These are phyloP conservation scores for Chiua virens DNA, from an alignment of 768 basidiomycete genomes.

Conservation along the genomic window DNA sequence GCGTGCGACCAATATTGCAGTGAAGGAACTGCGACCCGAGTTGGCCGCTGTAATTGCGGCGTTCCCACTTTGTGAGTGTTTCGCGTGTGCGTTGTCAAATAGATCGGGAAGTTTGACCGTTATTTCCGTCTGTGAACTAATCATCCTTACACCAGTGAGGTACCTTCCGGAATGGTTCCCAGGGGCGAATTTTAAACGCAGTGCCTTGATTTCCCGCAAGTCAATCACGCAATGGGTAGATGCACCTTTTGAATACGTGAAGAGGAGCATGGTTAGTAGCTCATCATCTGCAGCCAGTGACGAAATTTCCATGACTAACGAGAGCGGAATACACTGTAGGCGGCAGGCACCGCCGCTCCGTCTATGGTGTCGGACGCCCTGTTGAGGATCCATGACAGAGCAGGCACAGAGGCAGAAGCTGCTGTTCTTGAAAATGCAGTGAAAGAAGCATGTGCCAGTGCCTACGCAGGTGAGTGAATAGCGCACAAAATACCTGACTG, in stretches of 20 bases:
- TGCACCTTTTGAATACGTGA: conserved; percentile 24
- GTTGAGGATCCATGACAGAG: conserved; percentile 7
- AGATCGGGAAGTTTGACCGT: background rate
- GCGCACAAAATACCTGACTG: background rate
- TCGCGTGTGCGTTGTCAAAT: background rate
- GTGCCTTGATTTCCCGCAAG: conserved; percentile 11
- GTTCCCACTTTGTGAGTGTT: conserved; percentile 19
- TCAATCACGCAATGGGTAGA: conserved; percentile 14
- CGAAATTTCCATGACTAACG: background rate
- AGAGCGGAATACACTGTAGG: conserved; percentile 2
- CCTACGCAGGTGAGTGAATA: conserved; percentile 13
- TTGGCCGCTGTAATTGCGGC: conserved; percentile 12
- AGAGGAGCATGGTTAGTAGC: conserved; percentile 17
- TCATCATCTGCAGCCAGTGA: background rate
- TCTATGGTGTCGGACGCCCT: conserved; percentile 28
- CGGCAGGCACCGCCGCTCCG: conserved; percentile 15
- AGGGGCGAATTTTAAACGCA: conserved; percentile 18
- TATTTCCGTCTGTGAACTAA: background rate
- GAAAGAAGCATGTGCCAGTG: conserved; percentile 24
- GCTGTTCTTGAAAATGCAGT: conserved; percentile 18
- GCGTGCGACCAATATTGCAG: conserved; percentile 1
- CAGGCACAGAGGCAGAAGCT: conserved; percentile 4
- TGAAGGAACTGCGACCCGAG: conserved; percentile 18
- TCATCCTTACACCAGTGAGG: conserved; percentile 8
- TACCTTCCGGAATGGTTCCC: conserved; percentile 24